A percentile compares a stretch with the other conserved stretches of the same genome.
phyloP scores from a whole-genome alignment of 2,329 filamentous ascomycete genomes.

The Colletotrichum abscissum region DNA sequence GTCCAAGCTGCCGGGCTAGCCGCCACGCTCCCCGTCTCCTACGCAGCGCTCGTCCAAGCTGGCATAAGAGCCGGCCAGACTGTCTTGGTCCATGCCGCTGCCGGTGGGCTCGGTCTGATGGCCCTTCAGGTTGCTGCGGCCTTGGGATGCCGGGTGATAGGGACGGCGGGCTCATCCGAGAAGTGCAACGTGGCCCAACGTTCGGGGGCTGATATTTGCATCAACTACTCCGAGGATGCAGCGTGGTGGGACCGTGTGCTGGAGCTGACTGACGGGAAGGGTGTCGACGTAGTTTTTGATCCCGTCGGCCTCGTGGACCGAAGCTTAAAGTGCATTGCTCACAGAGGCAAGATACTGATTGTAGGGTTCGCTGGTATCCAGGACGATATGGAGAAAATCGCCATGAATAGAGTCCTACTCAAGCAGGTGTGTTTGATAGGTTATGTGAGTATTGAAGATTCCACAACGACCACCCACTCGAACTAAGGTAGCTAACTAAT shows the following conservation, averaged over 20 bases:
- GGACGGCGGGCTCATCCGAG: slow-evolving; percentile 57
- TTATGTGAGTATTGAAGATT: slow-evolving; percentile 53
- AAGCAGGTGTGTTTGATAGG: slow-evolving; percentile 64
- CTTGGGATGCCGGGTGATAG: slow-evolving; percentile 63
- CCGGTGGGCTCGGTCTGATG: slow-evolving; percentile 65
- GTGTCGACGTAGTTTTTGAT: slow-evolving; percentile 69
- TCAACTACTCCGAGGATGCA: slow-evolving; percentile 50
- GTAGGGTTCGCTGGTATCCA: slow-evolving; percentile 68
- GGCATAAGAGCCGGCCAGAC: slow-evolving; percentile 57
- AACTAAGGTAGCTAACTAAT: background rate
- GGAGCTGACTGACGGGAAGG: slow-evolving; percentile 57
- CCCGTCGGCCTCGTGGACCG: slow-evolving; percentile 66
- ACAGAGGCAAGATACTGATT: slow-evolving; percentile 65
- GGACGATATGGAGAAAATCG: slow-evolving; percentile 64
- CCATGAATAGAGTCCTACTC: slow-evolving; percentile 65
- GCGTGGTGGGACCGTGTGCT: slow-evolving; percentile 64
- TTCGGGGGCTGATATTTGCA: slow-evolving; percentile 53
- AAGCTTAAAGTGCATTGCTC: slow-evolving; percentile 64
- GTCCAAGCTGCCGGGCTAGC: slow-evolving; percentile 64
- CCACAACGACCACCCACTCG: background rate
- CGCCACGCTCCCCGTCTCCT: slow-evolving; percentile 64
- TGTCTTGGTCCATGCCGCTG: slow-evolving; percentile 65
- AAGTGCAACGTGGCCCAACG: slow-evolving; percentile 55
- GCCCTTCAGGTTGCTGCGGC: slow-evolving; percentile 67
- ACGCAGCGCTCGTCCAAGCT: slow-evolving; percentile 59